These are phyloP conservation scores for Aphanocladium album DNA, from an alignment of 2,329 filamentous ascomycete genomes.

Conservation along the genomic window DNA sequence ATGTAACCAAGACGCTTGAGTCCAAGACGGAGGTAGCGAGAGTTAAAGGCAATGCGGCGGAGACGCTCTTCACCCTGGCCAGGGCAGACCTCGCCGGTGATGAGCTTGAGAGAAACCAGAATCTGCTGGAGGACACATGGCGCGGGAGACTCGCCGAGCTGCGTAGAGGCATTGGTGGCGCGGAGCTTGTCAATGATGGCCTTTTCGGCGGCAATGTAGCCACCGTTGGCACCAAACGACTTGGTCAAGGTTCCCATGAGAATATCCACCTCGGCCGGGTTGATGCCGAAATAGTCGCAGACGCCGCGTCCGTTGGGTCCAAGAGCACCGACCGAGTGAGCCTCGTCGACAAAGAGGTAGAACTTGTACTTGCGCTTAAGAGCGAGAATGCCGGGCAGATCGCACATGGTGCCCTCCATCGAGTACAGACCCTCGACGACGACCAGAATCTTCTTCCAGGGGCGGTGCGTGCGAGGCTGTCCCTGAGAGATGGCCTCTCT, in stretches of 20 bases:
- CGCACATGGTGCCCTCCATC: constrained; percentile 99
- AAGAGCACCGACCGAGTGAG: constrained; percentile 90
- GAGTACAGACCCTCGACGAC: constrained; percentile 97
- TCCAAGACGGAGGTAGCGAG: constrained; percentile 92
- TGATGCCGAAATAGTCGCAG: constrained; percentile 93
- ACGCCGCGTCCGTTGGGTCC: constrained; percentile 86
- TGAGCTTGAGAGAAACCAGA: constrained; percentile 77
- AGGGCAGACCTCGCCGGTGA: constrained; percentile 78
- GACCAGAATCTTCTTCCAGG: constrained; percentile 98
- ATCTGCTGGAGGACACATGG: constrained; percentile 92
- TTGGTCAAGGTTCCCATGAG: constrained; percentile 98
- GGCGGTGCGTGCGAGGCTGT: constrained; percentile 94
- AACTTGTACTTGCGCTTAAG: constrained; percentile 98
- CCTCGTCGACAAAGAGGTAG: constrained; percentile 90
- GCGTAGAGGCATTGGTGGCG: constrained; percentile 76
- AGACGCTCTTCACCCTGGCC: constrained; percentile 94
- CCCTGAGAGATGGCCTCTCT: constrained; percentile 93
- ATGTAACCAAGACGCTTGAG: constrained; percentile 96
- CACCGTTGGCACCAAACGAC: constrained; percentile 96
- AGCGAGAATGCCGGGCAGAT: constrained; percentile 81
- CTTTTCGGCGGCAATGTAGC: constrained; percentile 88
- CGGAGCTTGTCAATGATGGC: constrained; percentile 88
- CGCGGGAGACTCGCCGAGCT: constrained; percentile 81
- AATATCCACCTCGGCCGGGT: constrained; percentile 83
- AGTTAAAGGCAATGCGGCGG: constrained; percentile 96